phyloP scores from a whole-genome alignment of 23 red algal species.

The Gracilaria domingensis region DNA sequence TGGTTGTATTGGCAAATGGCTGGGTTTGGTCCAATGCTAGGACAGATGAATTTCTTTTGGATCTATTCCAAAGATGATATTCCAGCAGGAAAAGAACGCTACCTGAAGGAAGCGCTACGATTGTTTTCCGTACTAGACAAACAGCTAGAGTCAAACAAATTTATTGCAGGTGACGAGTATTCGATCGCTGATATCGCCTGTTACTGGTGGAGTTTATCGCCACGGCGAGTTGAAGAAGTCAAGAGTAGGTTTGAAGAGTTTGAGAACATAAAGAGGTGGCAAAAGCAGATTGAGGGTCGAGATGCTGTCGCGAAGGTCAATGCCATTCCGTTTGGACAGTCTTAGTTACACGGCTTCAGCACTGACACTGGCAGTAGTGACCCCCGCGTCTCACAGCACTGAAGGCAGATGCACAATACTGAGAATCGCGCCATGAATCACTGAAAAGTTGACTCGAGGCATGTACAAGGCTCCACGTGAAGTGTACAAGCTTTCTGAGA shows the following conservation, averaged over 20 bases:
- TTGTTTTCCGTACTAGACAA: slow-evolving; percentile 70
- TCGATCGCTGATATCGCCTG: slow-evolving; percentile 68
- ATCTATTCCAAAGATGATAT: slow-evolving; percentile 64
- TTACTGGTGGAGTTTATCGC: slow-evolving; percentile 59
- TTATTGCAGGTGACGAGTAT: slow-evolving; percentile 44
- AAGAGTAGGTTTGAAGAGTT: not conserved
- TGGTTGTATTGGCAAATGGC: slow-evolving; percentile 63
- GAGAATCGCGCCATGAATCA: too few relatives aligned
- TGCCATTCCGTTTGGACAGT: not conserved
- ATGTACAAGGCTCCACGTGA: too few relatives aligned
- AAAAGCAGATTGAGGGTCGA: slow-evolving; percentile 13
- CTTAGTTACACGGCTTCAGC: not conserved
- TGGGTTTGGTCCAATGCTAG: slow-evolving; percentile 48
- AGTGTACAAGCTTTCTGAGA: too few relatives aligned
- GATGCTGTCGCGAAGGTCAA: slow-evolving; percentile 10
- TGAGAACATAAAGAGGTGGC: slow-evolving; percentile 59
- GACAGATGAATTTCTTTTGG: slow-evolving; percentile 41
- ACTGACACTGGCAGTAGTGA: not conserved
- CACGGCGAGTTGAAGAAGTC: not conserved
- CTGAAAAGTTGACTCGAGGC: too few relatives aligned
- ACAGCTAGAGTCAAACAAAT: slow-evolving; percentile 19
- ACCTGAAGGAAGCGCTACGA: slow-evolving; percentile 60
- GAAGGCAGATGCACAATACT: too few relatives aligned
- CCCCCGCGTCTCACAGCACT: too few relatives aligned
- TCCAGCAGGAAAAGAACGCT: slow-evolving; percentile 52